Conservation (phyloP, 1,139 yeast genomes). For the Debaryomyces nepalensis region DNA sequence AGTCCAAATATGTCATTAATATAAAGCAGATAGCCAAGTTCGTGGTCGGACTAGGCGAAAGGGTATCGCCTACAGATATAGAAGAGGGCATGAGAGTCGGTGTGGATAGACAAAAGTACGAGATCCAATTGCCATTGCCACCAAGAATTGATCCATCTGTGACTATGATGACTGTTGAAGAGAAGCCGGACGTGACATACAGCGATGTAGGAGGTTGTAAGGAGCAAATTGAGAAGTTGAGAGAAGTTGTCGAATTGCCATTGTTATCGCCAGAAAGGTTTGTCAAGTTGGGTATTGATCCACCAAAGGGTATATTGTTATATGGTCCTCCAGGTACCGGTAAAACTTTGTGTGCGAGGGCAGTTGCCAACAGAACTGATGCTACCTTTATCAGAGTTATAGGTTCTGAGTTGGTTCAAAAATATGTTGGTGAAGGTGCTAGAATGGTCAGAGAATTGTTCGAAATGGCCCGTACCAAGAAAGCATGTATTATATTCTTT, state of each 20-base stretch:
- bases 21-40: constrained; percentile 98
- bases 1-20: constrained; percentile 91
- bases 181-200: constrained; percentile 91
- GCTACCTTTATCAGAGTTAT: constrained; percentile 97
- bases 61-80: constrained; percentile 97
- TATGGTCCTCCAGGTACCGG: constrained; percentile 99
- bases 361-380: constrained; percentile 98
- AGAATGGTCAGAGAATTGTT: constrained; percentile 98
- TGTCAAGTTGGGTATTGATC: constrained; percentile 95
- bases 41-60: constrained; percentile 94
- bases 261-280: constrained; percentile 93
- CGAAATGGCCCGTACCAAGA: constrained; percentile 98
- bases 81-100: constrained; percentile 99
- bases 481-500: constrained; percentile 94
- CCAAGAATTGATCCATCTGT: constrained; percentile 97
- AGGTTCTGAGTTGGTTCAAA: constrained; percentile 97
- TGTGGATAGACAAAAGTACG: constrained; percentile 95
- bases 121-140: constrained; percentile 94
- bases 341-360: constrained; percentile 95
- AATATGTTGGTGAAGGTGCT: constrained; percentile 99
- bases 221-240: constrained; percentile 93
- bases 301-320: constrained; percentile 93
- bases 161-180: constrained; percentile 99
- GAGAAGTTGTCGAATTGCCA: constrained; percentile 97
- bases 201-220: constrained; percentile 97